Percentiles rank a stretch among this genome's conserved stretches.
phyloP scores from a whole-genome alignment of 495 filamentous ascomycete species.

The Talaromyces ruber region DNA sequence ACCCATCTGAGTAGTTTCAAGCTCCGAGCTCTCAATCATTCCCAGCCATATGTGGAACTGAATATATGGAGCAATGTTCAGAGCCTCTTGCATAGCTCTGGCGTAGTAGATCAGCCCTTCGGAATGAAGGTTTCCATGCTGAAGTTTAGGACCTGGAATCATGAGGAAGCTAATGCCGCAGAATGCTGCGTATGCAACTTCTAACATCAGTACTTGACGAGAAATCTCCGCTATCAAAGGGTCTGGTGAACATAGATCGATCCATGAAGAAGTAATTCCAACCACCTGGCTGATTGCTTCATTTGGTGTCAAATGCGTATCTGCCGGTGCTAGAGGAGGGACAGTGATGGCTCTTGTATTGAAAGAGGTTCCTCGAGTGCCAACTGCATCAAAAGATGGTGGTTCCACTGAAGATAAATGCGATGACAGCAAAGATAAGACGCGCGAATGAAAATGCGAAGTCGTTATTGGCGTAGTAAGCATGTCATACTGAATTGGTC shows the following conservation, averaged over 20 bases:
- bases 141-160: slow-evolving; percentile 61
- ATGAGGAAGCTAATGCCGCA: slow-evolving; percentile 80
- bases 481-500: slow-evolving; percentile 70
- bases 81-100: slow-evolving; percentile 70
- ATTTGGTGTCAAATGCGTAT: slow-evolving; percentile 66
- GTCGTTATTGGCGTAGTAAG: slow-evolving; percentile 86
- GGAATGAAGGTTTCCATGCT: slow-evolving; percentile 34
- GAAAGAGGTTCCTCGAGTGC: slow-evolving; percentile 26
- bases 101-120: slow-evolving; percentile 63
- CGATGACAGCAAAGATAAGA: slow-evolving; percentile 54
- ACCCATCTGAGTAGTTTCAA: slow-evolving; percentile 44
- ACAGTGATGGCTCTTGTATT: slow-evolving; percentile 47
- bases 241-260: slow-evolving; percentile 78
- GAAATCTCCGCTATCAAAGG: slow-evolving; percentile 75
- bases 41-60: slow-evolving; percentile 73
- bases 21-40: slow-evolving; percentile 58
- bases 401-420: slow-evolving; percentile 36
- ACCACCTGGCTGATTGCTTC: slow-evolving; percentile 63
- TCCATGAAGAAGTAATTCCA: slow-evolving; percentile 75
- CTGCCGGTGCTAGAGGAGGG: slow-evolving; percentile 59
- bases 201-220: slow-evolving; percentile 78
- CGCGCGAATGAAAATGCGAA: slow-evolving; percentile 66
- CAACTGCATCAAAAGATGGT: slow-evolving; percentile 20
- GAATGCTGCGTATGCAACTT: slow-evolving; percentile 91
- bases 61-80: slow-evolving; percentile 63